These are phyloP conservation scores for Dimargaris verticillata DNA, from an alignment of 192 early-diverging fungal genomes.

Conservation along the genomic window DNA sequence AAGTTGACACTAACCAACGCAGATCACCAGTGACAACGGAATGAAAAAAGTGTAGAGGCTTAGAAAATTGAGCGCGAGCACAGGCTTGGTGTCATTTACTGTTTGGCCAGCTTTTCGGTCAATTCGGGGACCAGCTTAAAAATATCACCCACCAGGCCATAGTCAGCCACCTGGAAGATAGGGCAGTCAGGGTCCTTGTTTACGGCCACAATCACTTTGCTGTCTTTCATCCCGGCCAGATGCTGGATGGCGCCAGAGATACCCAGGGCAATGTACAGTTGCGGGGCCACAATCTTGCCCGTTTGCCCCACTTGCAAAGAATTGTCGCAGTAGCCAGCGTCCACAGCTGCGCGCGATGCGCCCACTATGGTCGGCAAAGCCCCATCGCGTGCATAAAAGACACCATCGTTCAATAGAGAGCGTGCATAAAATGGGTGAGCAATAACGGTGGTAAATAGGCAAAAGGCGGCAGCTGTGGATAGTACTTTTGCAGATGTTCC, in stretches of 20 bases:
- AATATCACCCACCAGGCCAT: constrained; percentile 88
- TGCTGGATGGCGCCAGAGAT: constrained; percentile 97
- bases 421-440: no score
- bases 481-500: no score
- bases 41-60: no score
- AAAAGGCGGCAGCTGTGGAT: no score
- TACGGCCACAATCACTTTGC: constrained; percentile 95
- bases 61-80: no score
- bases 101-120: constrained; percentile 64
- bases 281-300: constrained; percentile 93
- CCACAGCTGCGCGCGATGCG: constrained; percentile 92
- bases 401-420: no score
- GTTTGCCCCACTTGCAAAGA: constrained; percentile 96
- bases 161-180: constrained; percentile 95
- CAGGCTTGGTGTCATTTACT: neutral
- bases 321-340: constrained; percentile 92
- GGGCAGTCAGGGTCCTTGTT: constrained; percentile 98
- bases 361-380: no score
- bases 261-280: constrained; percentile 88
- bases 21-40: no score
- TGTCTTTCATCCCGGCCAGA: constrained; percentile 98
- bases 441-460: no score
- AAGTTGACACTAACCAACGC: no score
- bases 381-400: no score
- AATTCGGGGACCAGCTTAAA: constrained; percentile 86